phyloP scores from a whole-genome alignment of 1,139 yeast species.

The Yamadazyma trypodendri region DNA sequence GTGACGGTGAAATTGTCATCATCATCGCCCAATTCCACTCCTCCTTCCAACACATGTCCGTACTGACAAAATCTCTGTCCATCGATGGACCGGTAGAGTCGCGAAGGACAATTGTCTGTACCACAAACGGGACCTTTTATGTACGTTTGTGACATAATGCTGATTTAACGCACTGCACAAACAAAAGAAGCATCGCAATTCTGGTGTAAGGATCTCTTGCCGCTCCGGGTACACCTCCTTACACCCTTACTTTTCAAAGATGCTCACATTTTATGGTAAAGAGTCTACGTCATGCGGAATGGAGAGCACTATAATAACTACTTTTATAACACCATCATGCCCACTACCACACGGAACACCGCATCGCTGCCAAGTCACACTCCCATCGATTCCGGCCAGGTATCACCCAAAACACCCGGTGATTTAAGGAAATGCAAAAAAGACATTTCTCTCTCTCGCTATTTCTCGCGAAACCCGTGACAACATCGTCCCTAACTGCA shows the following conservation, averaged over 20 bases:
- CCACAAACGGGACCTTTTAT: constrained; percentile 83
- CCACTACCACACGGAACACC: no score
- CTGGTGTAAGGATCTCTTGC: neutral
- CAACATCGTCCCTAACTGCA: no score
- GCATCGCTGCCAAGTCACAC: no score
- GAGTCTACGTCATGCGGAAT: no score
- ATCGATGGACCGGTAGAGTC: constrained; percentile 66
- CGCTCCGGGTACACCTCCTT: neutral
- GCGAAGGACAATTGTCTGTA: constrained; percentile 80
- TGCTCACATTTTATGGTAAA: no score
- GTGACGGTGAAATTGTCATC: constrained; percentile 50
- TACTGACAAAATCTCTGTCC: constrained; percentile 83
- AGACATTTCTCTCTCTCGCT: neutral
- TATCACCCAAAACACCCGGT: constrained; percentile 8
- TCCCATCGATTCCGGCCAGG: no score
- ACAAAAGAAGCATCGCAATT: neutral
- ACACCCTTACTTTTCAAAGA: no score
- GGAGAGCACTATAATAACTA: no score
- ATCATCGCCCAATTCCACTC: constrained; percentile 74
- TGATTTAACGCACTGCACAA: no score
- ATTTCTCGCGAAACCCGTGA: neutral
- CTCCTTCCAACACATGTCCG: constrained; percentile 87
- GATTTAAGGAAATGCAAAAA: constrained; percentile 4
- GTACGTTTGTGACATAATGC: constrained; percentile 40
- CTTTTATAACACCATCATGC: no score